Percentiles rank a stretch among this genome's conserved stretches.
phyloP scores from a whole-genome alignment of 306 rosid genomes.

The Senna siamea region DNA sequence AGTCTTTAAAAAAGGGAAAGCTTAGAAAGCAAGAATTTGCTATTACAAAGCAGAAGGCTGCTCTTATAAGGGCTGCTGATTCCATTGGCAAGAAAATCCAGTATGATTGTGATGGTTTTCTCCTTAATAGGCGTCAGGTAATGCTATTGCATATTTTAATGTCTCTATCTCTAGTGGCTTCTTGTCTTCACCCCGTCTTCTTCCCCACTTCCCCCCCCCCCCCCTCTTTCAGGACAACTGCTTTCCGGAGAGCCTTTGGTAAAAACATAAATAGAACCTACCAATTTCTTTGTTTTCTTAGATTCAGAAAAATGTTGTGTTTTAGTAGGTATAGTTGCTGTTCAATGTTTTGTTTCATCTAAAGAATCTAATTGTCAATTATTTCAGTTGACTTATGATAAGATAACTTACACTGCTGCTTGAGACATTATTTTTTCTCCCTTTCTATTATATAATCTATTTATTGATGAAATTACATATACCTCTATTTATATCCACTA shows the following conservation, averaged over 20 bases:
- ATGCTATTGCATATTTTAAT: conserved; percentile 19
- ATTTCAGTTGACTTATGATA: conserved; percentile 16
- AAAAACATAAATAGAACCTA: neutral
- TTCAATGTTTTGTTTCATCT: conserved; percentile 1
- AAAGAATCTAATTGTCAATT: neutral
- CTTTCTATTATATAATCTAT: too few species aligned
- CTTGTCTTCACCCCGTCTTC: neutral
- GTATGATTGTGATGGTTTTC: conserved; percentile 91
- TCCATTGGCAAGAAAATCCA: conserved; percentile 88
- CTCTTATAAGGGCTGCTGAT: conserved; percentile 84
- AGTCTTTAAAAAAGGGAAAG: conserved; percentile 82
- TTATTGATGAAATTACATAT: neutral
- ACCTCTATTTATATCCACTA: neutral
- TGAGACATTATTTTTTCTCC: neutral
- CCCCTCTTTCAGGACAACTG: neutral
- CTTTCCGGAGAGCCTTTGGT: neutral
- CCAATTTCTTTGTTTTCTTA: neutral
- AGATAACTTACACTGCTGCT: conserved; percentile 18
- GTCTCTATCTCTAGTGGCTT: neutral
- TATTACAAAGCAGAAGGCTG: conserved; percentile 72
- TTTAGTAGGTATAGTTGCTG: conserved; percentile 19
- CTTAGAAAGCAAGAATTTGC: conserved; percentile 75
- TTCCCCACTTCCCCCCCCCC: neutral
- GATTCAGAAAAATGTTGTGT: neutral
- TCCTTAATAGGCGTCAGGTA: conserved; percentile 92